phyloP scores from a whole-genome alignment of 805 yeast species.

The Pichia phayaonensis region DNA sequence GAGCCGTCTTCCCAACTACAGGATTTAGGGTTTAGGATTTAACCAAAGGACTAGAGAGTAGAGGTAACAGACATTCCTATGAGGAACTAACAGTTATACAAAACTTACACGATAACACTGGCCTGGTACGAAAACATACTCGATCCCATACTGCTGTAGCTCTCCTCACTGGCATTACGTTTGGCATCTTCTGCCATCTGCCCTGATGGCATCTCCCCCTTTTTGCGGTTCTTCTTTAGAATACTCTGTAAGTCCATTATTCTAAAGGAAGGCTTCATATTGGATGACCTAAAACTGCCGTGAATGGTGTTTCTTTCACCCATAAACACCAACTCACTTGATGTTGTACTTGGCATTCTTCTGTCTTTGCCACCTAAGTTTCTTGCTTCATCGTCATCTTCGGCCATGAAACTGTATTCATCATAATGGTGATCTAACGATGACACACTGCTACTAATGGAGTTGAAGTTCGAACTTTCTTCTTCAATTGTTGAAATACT shows the following conservation, averaged over 20 bases:
- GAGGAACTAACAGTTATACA: too few relatives aligned
- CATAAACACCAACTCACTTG: neutral
- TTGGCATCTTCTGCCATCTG: neutral
- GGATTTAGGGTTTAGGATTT: too few relatives aligned
- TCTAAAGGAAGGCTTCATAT: neutral
- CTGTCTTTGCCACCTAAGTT: neutral
- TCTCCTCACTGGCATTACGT: neutral
- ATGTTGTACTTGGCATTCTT: neutral
- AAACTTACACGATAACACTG: neutral
- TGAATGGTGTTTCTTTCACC: neutral
- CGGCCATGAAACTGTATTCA: neutral
- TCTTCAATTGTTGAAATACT: constrained; percentile 6
- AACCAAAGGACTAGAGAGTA: too few relatives aligned
- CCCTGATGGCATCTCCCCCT: neutral
- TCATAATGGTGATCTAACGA: neutral
- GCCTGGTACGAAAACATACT: neutral
- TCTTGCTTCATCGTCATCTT: neutral
- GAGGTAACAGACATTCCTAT: too few relatives aligned
- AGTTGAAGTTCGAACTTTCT: neutral
- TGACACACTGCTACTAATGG: neutral
- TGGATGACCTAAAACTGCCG: neutral
- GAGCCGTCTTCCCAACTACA: too few relatives aligned
- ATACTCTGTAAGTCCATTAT: neutral
- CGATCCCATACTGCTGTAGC: neutral
- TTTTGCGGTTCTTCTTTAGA: neutral